Conservation (phyloP, 495 filamentous ascomycete species). For the Hyphodiscus hymeniophilus region DNA sequence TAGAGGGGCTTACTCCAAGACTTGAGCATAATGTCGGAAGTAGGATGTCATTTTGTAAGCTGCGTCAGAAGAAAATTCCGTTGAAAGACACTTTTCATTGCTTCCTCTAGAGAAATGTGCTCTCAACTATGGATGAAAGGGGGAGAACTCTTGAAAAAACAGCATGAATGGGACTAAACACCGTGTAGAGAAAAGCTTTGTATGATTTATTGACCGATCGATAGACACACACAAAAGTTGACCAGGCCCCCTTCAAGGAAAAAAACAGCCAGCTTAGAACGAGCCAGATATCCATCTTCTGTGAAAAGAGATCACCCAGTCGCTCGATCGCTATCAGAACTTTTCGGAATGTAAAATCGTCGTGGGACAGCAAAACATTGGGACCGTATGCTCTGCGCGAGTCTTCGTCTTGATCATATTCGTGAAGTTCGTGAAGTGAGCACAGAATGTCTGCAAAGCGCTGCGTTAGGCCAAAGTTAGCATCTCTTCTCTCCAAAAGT, state of each 20-base stretch:
- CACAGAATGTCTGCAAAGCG: slow-evolving; percentile 15
- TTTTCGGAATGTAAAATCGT: slow-evolving; percentile 28
- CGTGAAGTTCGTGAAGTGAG: slow-evolving; percentile 25
- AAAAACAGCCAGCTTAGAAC: slow-evolving; percentile 17
- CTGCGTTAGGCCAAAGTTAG: slow-evolving; percentile 2
- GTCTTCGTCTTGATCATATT: slow-evolving; percentile 26
- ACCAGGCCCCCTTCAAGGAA: slow-evolving; percentile 15
- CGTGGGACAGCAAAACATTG: slow-evolving; percentile 20
- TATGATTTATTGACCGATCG: slow-evolving; percentile 22
- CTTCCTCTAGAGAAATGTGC: background rate
- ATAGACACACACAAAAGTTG: slow-evolving; percentile 19
- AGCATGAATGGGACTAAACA: slow-evolving; percentile 12
- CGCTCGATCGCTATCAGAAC: slow-evolving; percentile 27
- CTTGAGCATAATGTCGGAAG: too few relatives aligned
- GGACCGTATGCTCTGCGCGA: slow-evolving; percentile 18
- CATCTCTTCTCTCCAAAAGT: background rate
- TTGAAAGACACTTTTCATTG: background rate
- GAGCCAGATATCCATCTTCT: slow-evolving; percentile 17
- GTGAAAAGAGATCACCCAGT: slow-evolving; percentile 22
- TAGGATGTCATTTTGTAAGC: background rate
- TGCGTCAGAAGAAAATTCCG: background rate
- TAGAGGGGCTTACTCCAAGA: background rate
- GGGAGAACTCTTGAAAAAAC: slow-evolving; percentile 12
- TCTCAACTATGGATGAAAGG: slow-evolving; percentile 11
- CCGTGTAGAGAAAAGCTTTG: slow-evolving; percentile 14